Conservation (phyloP, 2,329 filamentous ascomycete genomes). For the Verticillium albo-atrum region DNA sequence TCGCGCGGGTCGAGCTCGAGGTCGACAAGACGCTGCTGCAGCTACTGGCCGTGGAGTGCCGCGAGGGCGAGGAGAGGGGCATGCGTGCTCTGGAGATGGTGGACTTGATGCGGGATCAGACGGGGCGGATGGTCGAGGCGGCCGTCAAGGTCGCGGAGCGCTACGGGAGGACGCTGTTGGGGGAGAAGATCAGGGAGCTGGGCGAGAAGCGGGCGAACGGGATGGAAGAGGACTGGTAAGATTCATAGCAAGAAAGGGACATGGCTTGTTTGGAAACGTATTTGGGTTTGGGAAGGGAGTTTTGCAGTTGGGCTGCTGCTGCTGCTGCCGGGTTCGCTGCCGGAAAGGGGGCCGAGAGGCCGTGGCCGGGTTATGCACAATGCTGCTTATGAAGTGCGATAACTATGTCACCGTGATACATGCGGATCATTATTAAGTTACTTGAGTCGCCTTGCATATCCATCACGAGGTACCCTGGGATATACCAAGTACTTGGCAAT, state of each 20-base stretch:
- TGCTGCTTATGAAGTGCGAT: too few relatives aligned
- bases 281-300: neutral
- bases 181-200: constrained; percentile 85
- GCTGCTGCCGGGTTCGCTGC: neutral
- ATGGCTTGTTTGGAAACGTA: neutral
- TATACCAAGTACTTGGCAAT: too few relatives aligned
- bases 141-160: constrained; percentile 84
- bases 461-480: too few relatives aligned
- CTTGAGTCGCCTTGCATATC: too few relatives aligned
- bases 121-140: constrained; percentile 86
- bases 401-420: too few relatives aligned
- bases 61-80: constrained; percentile 85
- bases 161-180: constrained; percentile 74
- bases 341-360: neutral
- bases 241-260: neutral
- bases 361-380: too few relatives aligned
- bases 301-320: too few relatives aligned
- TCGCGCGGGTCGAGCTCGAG: constrained; percentile 72
- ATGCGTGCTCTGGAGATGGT: constrained; percentile 96
- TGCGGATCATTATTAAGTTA: too few relatives aligned
- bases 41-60: constrained; percentile 83
- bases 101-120: constrained; percentile 75
- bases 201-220: constrained; percentile 66
- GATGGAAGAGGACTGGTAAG: constrained; percentile 46
- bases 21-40: constrained; percentile 89